Evolutionary conservation across 106 monocot genomes (phyloP).

Genomic region (Acorus calamus): DNA sequence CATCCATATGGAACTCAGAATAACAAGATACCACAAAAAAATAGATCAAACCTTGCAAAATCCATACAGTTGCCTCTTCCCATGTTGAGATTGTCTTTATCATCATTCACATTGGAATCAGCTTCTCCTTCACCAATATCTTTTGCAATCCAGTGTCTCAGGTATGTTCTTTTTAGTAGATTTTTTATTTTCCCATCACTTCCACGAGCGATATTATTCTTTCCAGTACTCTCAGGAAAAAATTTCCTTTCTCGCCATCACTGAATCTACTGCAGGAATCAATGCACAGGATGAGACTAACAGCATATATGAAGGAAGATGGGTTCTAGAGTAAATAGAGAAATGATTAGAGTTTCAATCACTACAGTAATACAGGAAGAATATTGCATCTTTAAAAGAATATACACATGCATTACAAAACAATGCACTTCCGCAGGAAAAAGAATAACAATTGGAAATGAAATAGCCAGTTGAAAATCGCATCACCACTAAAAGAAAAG

Average conservation of each 20-base stretch:
- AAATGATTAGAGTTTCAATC: too few relatives aligned
- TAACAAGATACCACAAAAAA: too few relatives aligned
- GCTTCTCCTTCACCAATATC: slow-evolving; percentile 17
- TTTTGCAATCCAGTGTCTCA: slow-evolving; percentile 57
- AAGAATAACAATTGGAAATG: too few relatives aligned
- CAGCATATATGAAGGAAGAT: too few relatives aligned
- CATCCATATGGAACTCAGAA: slow-evolving; percentile 9
- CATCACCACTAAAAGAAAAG: too few relatives aligned
- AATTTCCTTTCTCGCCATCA: slow-evolving; percentile 12
- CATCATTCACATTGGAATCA: slow-evolving; percentile 12
- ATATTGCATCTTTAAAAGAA: too few relatives aligned
- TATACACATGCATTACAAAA: too few relatives aligned
- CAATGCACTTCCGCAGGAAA: too few relatives aligned
- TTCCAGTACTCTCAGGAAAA: slow-evolving; percentile 23
- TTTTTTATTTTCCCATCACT: slow-evolving; percentile 59
- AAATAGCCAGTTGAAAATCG: too few relatives aligned
- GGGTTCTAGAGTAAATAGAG: too few relatives aligned
- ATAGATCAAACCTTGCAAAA: slow-evolving; percentile 43
- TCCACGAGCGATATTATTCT: slow-evolving; percentile 21
- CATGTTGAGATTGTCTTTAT: slow-evolving; percentile 10
- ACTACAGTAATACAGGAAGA: too few relatives aligned
- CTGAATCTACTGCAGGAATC: slow-evolving; percentile 13
- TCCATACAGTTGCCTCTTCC: slow-evolving; percentile 21
- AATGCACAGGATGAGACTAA: neutral
- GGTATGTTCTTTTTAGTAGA: slow-evolving; percentile 58